These are phyloP conservation scores for Aspergillus fischeri DNA, from an alignment of 2,329 filamentous ascomycete species.

Conservation along the genomic window DNA sequence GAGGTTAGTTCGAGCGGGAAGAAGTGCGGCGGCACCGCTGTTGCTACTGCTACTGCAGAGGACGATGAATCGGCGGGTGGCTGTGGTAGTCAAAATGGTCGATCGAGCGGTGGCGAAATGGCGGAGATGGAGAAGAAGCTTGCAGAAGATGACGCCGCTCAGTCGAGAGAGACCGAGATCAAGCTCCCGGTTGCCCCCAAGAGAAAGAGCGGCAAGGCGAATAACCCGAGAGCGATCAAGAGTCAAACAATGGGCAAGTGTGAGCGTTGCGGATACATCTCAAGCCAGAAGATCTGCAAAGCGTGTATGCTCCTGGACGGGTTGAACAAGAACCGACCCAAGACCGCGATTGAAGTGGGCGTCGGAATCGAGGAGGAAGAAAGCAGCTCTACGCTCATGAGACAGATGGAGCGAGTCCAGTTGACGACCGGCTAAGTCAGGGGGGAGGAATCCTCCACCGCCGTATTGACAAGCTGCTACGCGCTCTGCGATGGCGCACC, in stretches of 20 bases:
- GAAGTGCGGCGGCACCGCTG: slow-evolving; percentile 18
- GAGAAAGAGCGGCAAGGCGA: slow-evolving; percentile 19
- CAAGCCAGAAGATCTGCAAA: slow-evolving; percentile 89
- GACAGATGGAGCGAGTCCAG: slow-evolving; percentile 47
- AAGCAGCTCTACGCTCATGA: slow-evolving; percentile 48
- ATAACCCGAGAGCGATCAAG: slow-evolving; percentile 56
- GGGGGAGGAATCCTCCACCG: not conserved
- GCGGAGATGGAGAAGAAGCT: slow-evolving; percentile 73
- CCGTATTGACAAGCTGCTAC: not conserved
- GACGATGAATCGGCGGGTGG: slow-evolving; percentile 59
- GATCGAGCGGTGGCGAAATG: slow-evolving; percentile 70
- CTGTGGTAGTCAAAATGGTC: slow-evolving; percentile 68
- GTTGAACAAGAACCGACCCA: slow-evolving; percentile 68
- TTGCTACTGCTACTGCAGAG: slow-evolving; percentile 24
- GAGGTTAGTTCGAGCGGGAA: slow-evolving; percentile 39
- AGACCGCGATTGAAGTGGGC: slow-evolving; percentile 41
- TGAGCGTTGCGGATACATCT: slow-evolving; percentile 87
- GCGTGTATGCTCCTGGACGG: slow-evolving; percentile 87
- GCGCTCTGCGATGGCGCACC: not conserved
- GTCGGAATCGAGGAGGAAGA: slow-evolving; percentile 47
- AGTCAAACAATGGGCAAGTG: slow-evolving; percentile 66
- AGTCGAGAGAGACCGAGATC: slow-evolving; percentile 64
- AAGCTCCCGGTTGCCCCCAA: slow-evolving; percentile 31
- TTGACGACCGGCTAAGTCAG: slow-evolving; percentile 33
- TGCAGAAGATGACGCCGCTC: slow-evolving; percentile 59